Conservation (phyloP, 805 yeast species). For the Sugiyamaella marilandica region DNA sequence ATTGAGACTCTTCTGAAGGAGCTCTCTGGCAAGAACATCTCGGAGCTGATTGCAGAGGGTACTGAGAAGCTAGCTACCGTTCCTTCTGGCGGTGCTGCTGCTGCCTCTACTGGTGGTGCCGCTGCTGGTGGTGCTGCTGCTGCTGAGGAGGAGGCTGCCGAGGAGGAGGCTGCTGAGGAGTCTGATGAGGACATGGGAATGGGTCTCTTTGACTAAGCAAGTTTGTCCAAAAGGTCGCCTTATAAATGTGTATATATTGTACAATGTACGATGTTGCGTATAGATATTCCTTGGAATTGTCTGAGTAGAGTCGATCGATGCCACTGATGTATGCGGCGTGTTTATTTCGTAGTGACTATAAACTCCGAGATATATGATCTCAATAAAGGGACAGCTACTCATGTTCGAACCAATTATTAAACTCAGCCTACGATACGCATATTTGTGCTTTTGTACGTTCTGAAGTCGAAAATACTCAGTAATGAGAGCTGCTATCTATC, state of each 20-base stretch:
- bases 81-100: constrained; percentile 97
- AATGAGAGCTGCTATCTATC: too few species aligned
- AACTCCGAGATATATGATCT: too few species aligned
- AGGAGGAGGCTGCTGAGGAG: constrained; percentile 54
- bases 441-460: too few species aligned
- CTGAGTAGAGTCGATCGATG: too few species aligned
- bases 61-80: constrained; percentile 93
- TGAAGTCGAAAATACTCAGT: too few species aligned
- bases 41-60: constrained; percentile 91
- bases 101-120: constrained; percentile 66
- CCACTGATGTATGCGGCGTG: too few species aligned
- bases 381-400: too few species aligned
- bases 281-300: too few species aligned
- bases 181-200: constrained; percentile 39
- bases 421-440: too few species aligned
- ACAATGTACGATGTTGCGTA: not conserved
- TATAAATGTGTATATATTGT: not conserved
- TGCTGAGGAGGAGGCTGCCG: constrained; percentile 67
- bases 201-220: constrained; percentile 92
- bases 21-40: constrained; percentile 88
- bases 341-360: too few species aligned
- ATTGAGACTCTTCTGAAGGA: constrained; percentile 73
- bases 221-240: not conserved
- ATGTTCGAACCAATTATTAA: too few species aligned
- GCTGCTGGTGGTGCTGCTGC: constrained; percentile 67